Base-by-base conservation (phyloP, 352 stramenopile species). In the Phytophthora aleatoria region DNA sequence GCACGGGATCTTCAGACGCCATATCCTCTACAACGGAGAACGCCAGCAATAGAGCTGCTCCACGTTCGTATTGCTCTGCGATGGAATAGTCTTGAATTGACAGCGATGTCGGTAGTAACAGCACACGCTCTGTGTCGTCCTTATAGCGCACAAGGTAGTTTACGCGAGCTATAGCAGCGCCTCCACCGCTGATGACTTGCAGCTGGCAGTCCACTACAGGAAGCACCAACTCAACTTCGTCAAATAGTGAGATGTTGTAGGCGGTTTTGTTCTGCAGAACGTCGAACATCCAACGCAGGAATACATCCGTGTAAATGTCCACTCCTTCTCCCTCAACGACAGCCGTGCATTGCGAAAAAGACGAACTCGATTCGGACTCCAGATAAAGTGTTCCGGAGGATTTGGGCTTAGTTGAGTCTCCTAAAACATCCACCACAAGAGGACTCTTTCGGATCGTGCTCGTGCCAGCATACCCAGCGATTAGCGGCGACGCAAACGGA, bases 31-130 rank as follows among this genome's bases (percentile, higher is more conserved):
- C 36, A 9, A 70, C 57, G 1, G 67, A 59, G 15, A 79, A 72
- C 0, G 52, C 49, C 8, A 69, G 3, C 0, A 81, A 16, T 11
- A 70, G n/a, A 1, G 61, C 62, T 4, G 73, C 36, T 7, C 70
- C 70, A 10, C 59, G 55, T 15, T 73, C 55, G 42, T 70, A 61
- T 31, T 81, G 67, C 11, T 64, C 39, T 0, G 30, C 3, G 15
- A 81, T 67, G 16, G 55, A 58, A 35, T 82, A 82, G 44, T 76
- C 69, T 52, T 82, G 71, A 35, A 73, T 64, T 1, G 67, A 68
- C 5, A 79, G 15, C 0, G 61, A 73, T 2, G 50, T 42, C 0
- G 60, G 66, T 2, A 83, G 38, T 5, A 83, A 5, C 11, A 74
- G 31, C 3, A 81, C 36, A 24, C 64, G 52, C 0, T 78, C 57